These are phyloP conservation scores for Celoporthe dispersa DNA, from an alignment of 2,329 filamentous ascomycete species.

Conservation along the genomic window DNA sequence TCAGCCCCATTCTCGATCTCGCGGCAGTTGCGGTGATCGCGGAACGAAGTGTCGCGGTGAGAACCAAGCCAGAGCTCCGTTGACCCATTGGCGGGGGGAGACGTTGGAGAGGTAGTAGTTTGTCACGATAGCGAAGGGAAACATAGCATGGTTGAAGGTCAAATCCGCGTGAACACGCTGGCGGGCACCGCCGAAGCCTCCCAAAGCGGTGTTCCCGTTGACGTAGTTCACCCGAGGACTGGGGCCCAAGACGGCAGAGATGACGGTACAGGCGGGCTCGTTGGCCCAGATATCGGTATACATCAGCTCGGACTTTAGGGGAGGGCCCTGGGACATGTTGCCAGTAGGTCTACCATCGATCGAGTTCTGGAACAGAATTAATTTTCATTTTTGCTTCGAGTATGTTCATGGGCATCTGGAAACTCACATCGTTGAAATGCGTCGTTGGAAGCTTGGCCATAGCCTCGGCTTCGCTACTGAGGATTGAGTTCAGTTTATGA, in stretches of 20 bases:
- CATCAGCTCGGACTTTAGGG: slow-evolving; percentile 17
- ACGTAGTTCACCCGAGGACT: slow-evolving; percentile 42
- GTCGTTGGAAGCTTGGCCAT: slow-evolving; percentile 31
- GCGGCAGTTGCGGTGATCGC: slow-evolving; percentile 33
- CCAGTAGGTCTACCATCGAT: slow-evolving; percentile 5
- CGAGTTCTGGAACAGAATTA: background rate
- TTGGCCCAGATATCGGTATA: slow-evolving; percentile 33
- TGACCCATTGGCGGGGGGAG: slow-evolving; percentile 48
- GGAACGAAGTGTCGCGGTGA: slow-evolving; percentile 44
- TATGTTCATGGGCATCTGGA: background rate
- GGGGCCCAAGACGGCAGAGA: slow-evolving; percentile 44
- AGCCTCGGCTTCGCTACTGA: slow-evolving; percentile 42
- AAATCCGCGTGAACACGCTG: slow-evolving; percentile 49
- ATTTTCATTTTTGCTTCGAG: background rate
- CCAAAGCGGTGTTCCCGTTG: slow-evolving; percentile 46
- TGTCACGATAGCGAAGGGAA: slow-evolving; percentile 52
- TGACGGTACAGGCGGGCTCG: slow-evolving; percentile 42
- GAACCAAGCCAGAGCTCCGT: slow-evolving; percentile 57
- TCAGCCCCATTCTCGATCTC: background rate
- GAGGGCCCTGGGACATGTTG: slow-evolving; percentile 33
- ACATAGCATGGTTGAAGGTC: slow-evolving; percentile 50
- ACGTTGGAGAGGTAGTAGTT: slow-evolving; percentile 53
- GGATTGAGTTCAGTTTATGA: slow-evolving; percentile 40
- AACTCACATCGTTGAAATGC: slow-evolving; percentile 27
- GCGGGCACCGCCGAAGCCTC: slow-evolving; percentile 31